Percentiles rank a stretch among this genome's conserved stretches.
phyloP scores from a whole-genome alignment of 805 yeast genomes.

The Jamesozyma lodderae region DNA sequence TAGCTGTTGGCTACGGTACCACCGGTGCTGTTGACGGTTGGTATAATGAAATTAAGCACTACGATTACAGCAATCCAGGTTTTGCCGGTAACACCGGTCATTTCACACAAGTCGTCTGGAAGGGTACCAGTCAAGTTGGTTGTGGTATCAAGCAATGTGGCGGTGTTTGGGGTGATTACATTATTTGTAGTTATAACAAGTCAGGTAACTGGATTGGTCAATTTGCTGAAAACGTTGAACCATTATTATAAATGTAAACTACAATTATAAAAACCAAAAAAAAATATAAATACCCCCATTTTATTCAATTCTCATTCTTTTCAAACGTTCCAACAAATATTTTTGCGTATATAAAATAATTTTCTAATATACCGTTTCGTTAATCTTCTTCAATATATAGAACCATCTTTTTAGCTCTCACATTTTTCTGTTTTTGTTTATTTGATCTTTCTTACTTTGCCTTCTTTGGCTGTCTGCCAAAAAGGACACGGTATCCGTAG shows the following conservation, averaged over 20 bases:
- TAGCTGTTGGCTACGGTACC: conserved; percentile 54
- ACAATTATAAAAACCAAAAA: no score
- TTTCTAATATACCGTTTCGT: no score
- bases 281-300: no score
- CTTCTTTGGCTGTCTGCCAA: no score
- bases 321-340: no score
- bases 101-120: conserved; percentile 72
- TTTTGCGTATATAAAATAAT: no score
- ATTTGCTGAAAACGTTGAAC: conserved; percentile 10
- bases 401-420: no score
- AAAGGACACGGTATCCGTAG: no score
- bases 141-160: conserved; percentile 61
- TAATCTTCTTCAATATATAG: no score
- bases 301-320: no score
- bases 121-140: conserved; percentile 48
- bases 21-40: conserved; percentile 53
- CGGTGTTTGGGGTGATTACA: conserved; percentile 45
- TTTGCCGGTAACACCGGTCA: conserved; percentile 47
- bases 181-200: conserved; percentile 66
- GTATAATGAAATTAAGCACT: conserved; percentile 56
- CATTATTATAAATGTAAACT: conserved; percentile 8
- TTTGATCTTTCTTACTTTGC: no score
- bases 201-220: conserved; percentile 50
- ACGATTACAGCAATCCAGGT: conserved; percentile 45
- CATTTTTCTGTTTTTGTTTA: no score